These are phyloP conservation scores for Cercospora nicotianae DNA, from an alignment of 2,329 filamentous ascomycete genomes.

Conservation along the genomic window DNA sequence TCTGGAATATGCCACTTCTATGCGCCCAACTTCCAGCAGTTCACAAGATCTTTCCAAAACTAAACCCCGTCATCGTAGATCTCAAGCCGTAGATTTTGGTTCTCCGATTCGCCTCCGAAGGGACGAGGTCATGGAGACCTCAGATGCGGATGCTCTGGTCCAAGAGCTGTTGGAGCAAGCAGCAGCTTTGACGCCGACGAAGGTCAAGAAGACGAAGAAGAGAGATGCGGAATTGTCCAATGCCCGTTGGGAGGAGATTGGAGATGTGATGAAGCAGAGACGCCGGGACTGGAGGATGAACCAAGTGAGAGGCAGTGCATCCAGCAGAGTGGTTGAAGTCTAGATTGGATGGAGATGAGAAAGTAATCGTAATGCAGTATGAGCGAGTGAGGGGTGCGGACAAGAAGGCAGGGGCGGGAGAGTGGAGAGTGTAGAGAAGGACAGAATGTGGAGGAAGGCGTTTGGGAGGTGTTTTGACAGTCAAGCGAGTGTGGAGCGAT, in stretches of 20 bases:
- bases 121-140: background rate
- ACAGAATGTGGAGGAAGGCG: background rate
- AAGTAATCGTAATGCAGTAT: background rate
- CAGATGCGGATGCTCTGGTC: background rate
- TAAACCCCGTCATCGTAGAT: background rate
- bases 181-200: background rate
- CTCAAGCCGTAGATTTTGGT: background rate
- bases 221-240: background rate
- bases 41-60: background rate
- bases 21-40: background rate
- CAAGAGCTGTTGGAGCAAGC: background rate
- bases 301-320: background rate
- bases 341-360: background rate
- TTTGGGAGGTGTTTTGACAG: background rate
- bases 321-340: background rate
- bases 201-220: background rate
- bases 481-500: background rate
- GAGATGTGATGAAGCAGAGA: constrained; percentile 3
- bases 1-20: background rate
- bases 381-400: background rate
- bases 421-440: background rate
- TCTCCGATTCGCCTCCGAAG: background rate
- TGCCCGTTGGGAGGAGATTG: background rate
- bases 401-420: background rate
- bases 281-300: background rate